A percentile compares a stretch with the other conserved stretches of the same genome.
Evolutionary conservation across 257 asterid species (phyloP).

Genomic region (Thymus quinquecostatus): DNA sequence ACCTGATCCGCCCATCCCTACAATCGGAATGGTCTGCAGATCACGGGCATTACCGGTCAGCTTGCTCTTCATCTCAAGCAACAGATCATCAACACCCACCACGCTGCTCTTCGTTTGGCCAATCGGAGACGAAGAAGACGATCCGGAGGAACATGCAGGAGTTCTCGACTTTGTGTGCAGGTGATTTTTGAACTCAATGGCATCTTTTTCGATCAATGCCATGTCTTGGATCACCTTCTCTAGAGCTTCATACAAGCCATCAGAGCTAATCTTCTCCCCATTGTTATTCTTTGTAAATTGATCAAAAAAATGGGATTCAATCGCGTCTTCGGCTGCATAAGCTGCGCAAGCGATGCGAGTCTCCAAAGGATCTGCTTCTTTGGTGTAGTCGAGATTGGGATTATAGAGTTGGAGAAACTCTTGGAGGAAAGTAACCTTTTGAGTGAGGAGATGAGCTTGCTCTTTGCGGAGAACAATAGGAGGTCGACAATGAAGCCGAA

Average conservation of each 20-base stretch:
- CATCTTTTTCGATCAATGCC: neutral
- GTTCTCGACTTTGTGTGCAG: neutral
- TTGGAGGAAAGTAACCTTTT: neutral
- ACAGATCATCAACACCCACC: conserved; percentile 23
- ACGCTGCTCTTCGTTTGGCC: neutral
- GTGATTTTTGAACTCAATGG: too few relatives aligned
- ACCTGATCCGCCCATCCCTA: conserved; percentile 35
- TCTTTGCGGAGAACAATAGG: too few relatives aligned
- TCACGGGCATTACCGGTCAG: neutral
- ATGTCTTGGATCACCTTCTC: neutral
- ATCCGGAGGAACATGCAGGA: too few relatives aligned
- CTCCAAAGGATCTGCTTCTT: conserved; percentile 6
- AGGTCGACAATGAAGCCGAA: too few relatives aligned
- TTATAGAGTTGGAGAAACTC: neutral
- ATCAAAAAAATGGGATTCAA: neutral
- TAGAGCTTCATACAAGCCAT: neutral
- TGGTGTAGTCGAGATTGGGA: neutral
- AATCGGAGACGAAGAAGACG: neutral
- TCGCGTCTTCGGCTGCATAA: conserved; percentile 16
- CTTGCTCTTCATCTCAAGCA: conserved; percentile 4
- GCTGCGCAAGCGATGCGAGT: neutral
- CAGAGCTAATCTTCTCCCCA: neutral
- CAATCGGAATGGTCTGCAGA: conserved; percentile 16
- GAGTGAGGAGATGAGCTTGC: too few relatives aligned
- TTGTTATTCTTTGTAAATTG: neutral